Conservation (phyloP, 805 yeast species). For the Metschnikowia chrysomelidarum region DNA sequence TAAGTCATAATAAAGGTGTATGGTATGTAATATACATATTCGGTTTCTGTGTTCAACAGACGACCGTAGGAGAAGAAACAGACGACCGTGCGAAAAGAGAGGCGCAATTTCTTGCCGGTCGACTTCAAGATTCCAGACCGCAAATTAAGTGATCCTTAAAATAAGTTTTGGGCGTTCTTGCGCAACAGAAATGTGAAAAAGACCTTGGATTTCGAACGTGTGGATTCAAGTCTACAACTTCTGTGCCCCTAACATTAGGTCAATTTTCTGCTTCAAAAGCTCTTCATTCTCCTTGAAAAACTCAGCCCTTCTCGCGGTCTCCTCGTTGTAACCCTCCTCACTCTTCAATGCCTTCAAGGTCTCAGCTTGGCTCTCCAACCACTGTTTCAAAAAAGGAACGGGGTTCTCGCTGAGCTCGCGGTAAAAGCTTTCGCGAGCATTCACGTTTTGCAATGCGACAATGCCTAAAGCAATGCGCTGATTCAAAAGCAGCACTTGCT, state of each 20-base stretch:
- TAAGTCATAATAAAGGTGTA: too few relatives aligned
- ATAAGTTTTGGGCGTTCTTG: too few relatives aligned
- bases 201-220: too few relatives aligned
- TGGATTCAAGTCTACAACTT: slow-evolving; percentile 17
- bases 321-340: slow-evolving; percentile 89
- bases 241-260: slow-evolving; percentile 60
- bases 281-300: slow-evolving; percentile 70
- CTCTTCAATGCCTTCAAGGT: slow-evolving; percentile 83
- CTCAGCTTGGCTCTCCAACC: slow-evolving; percentile 78
- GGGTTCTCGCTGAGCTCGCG: slow-evolving; percentile 74
- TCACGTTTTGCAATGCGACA: slow-evolving; percentile 52
- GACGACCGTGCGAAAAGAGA: too few relatives aligned
- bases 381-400: slow-evolving; percentile 64
- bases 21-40: too few relatives aligned
- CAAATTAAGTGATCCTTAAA: too few relatives aligned
- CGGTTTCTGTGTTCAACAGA: too few relatives aligned
- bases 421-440: slow-evolving; percentile 75
- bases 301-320: slow-evolving; percentile 76
- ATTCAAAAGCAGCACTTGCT: slow-evolving; percentile 41
- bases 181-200: too few relatives aligned
- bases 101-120: too few relatives aligned
- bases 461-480: slow-evolving; percentile 48
- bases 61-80: too few relatives aligned
- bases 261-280: slow-evolving; percentile 73
- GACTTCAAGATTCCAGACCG: too few relatives aligned